Base-by-base conservation (phyloP, 1,139 yeast genomes). In the Yamadazyma conglobata region DNA sequence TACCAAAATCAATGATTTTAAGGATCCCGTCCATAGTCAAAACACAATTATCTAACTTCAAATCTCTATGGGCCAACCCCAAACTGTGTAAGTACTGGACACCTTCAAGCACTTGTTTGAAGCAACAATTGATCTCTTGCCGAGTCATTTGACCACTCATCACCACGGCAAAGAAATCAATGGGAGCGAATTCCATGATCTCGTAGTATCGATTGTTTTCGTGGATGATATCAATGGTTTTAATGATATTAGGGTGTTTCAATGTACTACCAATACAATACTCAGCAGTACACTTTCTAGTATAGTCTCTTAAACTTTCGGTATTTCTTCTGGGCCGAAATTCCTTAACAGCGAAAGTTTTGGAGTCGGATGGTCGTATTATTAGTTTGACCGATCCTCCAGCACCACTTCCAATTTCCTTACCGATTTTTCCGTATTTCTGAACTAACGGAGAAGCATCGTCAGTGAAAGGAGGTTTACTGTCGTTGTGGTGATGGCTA, bases 121-220 rank as follows among this genome's bases (percentile, higher is more conserved):
- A 78, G 52, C 95, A 86, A 52, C 97, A 89, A 49, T 85, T 81
- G 19, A 91, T 76, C 56, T 93, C 97, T 28, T 73, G 77, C 42
- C 82, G 69, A 10, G 85, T 67, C 97, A 93, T 88, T 46, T 81
- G 77, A 25, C 95, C 95, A 31, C 95, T 83, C 99, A 93, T 93
- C 24, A 93, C 98, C 28, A 91, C 89, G 2, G 96, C 95, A 62
- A 93, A 93, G 54, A 89, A 83, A 58, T 93, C 99, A 37, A 83
- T 84, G 13, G 96, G 96, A 37, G 96, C 93, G 54, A 86, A 93
- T 55, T 93, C 98, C 98, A 93, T 91, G 29, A 93, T 89, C 57
- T 93, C 96, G 55, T 79, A 91, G 52, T 86, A 86, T 44, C 88
- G 77, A 39, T 80, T 85, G 44, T 79, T 81, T 48, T 88, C 96